A percentile compares a stretch with the other conserved stretches of the same genome.
Evolutionary conservation across 768 basidiomycete species (phyloP).

Genomic region (Gautieria morchelliformis): DNA sequence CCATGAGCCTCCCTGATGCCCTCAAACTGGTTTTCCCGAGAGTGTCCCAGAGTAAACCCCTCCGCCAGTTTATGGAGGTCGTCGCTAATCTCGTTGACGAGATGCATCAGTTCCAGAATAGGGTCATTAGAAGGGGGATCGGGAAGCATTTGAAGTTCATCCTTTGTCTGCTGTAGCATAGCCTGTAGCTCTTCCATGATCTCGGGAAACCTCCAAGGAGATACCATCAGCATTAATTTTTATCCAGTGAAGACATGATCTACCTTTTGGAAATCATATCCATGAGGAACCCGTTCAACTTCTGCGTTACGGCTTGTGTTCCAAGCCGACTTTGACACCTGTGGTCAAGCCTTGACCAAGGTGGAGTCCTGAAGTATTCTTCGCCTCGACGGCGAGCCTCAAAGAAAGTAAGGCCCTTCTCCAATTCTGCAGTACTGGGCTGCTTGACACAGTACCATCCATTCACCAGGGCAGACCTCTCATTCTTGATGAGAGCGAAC

Average conservation of each 20-base stretch:
- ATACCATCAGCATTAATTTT: neutral
- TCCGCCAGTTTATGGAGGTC: conserved; percentile 38
- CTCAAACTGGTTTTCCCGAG: conserved; percentile 18
- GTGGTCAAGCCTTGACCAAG: conserved; percentile 46
- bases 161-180: conserved; percentile 31
- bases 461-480: conserved; percentile 30
- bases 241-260: conserved; percentile 5
- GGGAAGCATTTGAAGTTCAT: conserved; percentile 29
- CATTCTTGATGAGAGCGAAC: conserved; percentile 25
- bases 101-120: conserved; percentile 40
- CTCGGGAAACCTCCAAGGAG: conserved; percentile 41
- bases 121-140: conserved; percentile 47
- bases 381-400: conserved; percentile 49
- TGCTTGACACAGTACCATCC: conserved; percentile 56
- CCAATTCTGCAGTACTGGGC: conserved; percentile 40
- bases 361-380: conserved; percentile 42
- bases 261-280: conserved; percentile 55
- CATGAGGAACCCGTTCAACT: conserved; percentile 51
- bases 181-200: conserved; percentile 50
- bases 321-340: conserved; percentile 44
- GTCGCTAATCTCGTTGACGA: conserved; percentile 37
- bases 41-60: conserved; percentile 23
- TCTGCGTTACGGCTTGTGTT: conserved; percentile 45
- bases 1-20: conserved; percentile 39
- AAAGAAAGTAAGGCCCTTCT: conserved; percentile 45